phyloP scores from a whole-genome alignment of 257 asterid genomes.

The Haberlea rhodopensis region DNA sequence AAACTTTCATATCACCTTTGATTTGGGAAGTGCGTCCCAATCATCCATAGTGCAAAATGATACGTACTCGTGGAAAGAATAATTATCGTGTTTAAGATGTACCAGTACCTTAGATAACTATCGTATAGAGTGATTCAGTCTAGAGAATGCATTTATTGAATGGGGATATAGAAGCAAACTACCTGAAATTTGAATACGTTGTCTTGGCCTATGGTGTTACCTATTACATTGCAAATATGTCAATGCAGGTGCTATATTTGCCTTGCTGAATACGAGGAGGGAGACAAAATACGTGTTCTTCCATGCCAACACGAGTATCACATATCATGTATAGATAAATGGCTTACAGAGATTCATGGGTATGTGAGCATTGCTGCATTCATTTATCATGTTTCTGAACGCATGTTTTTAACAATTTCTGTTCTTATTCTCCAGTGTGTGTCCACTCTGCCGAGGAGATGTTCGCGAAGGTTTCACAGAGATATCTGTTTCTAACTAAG shows the following conservation, averaged over 20 bases:
- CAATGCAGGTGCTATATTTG: constrained; percentile 82
- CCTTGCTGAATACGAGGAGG: constrained; percentile 84
- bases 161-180: too few species aligned
- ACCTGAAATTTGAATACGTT: neutral
- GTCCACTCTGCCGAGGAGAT: constrained; percentile 94
- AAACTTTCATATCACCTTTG: too few species aligned
- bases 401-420: neutral
- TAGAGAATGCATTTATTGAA: too few species aligned
- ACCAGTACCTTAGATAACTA: too few species aligned
- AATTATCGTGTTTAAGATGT: neutral
- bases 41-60: neutral
- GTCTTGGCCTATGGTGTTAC: constrained; percentile 9
- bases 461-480: constrained; percentile 59
- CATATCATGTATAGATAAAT: constrained; percentile 74
- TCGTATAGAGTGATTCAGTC: too few species aligned
- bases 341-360: constrained; percentile 98
- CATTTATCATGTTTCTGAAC: neutral
- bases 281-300: constrained; percentile 70
- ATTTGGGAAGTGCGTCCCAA: neutral
- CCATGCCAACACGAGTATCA: constrained; percentile 93
- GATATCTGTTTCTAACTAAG: constrained; percentile 39
- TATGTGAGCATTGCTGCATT: constrained; percentile 30
- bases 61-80: neutral
- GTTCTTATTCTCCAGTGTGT: constrained; percentile 52
- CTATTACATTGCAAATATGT: constrained; percentile 18